Evolutionary conservation across 176 grass and related monocot genomes (phyloP), one percentile per base, ranked within the genome.

Genomic region (Guadua angustifolia): DNA sequence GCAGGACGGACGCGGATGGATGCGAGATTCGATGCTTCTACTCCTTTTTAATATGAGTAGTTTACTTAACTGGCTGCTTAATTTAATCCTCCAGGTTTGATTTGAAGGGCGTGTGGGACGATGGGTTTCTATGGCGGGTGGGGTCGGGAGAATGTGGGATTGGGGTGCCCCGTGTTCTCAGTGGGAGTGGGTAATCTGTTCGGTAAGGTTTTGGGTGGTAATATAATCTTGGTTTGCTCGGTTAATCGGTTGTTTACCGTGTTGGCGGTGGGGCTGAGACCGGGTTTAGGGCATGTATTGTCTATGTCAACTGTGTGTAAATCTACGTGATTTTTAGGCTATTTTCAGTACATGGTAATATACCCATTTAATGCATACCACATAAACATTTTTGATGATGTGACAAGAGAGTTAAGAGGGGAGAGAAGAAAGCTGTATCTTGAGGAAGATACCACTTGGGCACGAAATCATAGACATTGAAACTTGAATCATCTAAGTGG

Each of bases 1-100:
- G n/a, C n/a, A n/a, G 35, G 61, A 65, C 49, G 35, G 35, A 36
- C 35, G 35, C 35, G 35, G 79, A 8, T 21, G 76, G 79, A 78
- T 13, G 73, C 83, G 81, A 73, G 89, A 86, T 79, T 89, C 82
- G 89, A 91, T 82, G 86, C 78, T 84, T 91, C 82, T 19, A 71
- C 66, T 24, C 68, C 74, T 90, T 83, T 89, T 68, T 69, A 40
- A 83, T 36, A 59, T 66, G 33, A 69, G 39, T 71, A 35, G 16
- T 83, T 87, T 21, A 21, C 60, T n/a, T 36, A 62, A 52, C 56
- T 53, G 18, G 9, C 35, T 39, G 44, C 55, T 11, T 40, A n/a
- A 66, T 75, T 63, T 53, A 14, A 38, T 15, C 9, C 51, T 51
- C 14, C 50, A 10, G 13, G 36, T 51, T 78, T 45, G 58, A 43